Evolutionary conservation across 1,284 basidiomycete genomes (phyloP).

Genomic region (Irpex sp.): DNA sequence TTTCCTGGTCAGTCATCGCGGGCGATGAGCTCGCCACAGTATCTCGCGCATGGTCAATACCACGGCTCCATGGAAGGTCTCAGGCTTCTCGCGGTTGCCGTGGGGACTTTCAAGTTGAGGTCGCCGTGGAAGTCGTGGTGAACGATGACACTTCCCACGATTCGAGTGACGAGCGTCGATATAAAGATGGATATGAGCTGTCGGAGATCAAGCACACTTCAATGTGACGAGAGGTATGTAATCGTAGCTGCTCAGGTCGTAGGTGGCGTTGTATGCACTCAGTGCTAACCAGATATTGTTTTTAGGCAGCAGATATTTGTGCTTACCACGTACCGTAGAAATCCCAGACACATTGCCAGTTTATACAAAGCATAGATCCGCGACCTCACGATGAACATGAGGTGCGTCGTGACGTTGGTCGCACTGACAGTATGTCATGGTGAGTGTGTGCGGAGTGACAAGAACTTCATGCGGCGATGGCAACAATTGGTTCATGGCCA

Average conservation of each 20-base stretch:
- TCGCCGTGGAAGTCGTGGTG: neutral
- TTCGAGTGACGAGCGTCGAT: neutral
- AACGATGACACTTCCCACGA: neutral
- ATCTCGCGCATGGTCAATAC: neutral
- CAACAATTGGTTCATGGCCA: no score
- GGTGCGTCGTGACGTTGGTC: no score
- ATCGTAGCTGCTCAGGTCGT: neutral
- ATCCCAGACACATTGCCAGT: no score
- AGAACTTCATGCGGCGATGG: no score
- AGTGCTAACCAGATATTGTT: neutral
- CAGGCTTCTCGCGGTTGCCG: neutral
- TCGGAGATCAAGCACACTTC: neutral
- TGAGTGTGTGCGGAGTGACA: no score
- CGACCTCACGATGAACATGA: no score
- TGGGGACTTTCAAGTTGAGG: neutral
- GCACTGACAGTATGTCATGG: no score
- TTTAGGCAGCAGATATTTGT: no score
- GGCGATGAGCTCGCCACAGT: neutral
- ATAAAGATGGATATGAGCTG: neutral
- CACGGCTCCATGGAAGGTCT: neutral
- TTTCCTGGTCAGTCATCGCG: neutral
- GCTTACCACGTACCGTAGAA: no score
- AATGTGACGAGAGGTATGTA: neutral
- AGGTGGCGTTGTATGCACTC: neutral
- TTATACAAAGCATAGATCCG: no score